These are phyloP conservation scores for Botrytis pseudocinerea DNA, from an alignment of 2,329 filamentous ascomycete genomes.

Conservation along the genomic window DNA sequence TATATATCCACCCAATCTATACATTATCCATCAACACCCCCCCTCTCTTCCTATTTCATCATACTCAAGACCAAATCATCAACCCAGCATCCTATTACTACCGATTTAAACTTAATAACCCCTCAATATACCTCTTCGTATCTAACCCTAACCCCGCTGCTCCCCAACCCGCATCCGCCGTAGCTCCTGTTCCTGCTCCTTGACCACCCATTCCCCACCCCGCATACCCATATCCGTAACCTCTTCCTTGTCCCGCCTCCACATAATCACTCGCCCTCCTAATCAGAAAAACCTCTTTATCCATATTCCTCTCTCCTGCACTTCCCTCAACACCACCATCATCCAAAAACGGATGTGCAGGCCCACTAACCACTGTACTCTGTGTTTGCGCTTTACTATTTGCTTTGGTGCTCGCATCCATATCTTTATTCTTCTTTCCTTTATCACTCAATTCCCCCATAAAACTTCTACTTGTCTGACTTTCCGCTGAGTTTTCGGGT, in stretches of 20 bases:
- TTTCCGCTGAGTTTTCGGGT: slow-evolving; percentile 24
- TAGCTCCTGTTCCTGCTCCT: slow-evolving; percentile 55
- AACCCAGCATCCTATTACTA: slow-evolving; percentile 23
- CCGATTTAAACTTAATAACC: slow-evolving; percentile 59
- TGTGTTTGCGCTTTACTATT: slow-evolving; percentile 24
- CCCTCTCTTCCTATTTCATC: not conserved
- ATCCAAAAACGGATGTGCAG: slow-evolving; percentile 39
- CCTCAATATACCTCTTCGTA: slow-evolving; percentile 73
- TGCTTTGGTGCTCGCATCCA: not conserved
- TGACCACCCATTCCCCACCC: slow-evolving; percentile 54
- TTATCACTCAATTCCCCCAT: not conserved
- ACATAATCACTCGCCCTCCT: slow-evolving; percentile 59
- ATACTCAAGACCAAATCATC: not conserved
- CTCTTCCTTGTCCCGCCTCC: slow-evolving; percentile 25
- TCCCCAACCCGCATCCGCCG: not conserved
- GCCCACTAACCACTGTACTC: slow-evolving; percentile 31
- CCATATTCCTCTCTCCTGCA: slow-evolving; percentile 24
- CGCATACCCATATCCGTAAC: slow-evolving; percentile 38
- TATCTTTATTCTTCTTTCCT: not conserved
- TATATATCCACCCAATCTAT: too few species aligned
- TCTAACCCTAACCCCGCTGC: slow-evolving; percentile 68
- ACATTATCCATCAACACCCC: not conserved
- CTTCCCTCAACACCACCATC: not conserved
- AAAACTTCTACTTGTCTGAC: slow-evolving; percentile 2
- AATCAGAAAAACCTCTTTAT: slow-evolving; percentile 63